Percentiles rank a stretch among this genome's conserved stretches.
Evolutionary conservation across 345 rosid genomes (phyloP).

Genomic region (Salix viminalis): DNA sequence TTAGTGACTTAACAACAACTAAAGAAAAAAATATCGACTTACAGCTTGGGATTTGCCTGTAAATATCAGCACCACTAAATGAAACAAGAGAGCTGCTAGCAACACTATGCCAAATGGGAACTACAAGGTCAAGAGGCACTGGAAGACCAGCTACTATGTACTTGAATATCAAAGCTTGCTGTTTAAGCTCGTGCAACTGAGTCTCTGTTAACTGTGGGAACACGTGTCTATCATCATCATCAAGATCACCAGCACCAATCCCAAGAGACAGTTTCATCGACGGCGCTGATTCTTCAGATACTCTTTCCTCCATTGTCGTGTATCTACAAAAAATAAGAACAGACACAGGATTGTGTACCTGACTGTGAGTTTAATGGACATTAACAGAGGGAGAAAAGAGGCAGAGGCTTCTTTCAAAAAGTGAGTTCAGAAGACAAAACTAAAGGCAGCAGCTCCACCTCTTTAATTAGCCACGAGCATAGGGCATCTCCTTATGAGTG

Average conservation of each 20-base stretch:
- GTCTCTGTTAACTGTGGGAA: constrained; percentile 33
- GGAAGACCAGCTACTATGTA: constrained; percentile 47
- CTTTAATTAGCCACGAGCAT: not conserved
- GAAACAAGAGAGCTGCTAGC: constrained; percentile 24
- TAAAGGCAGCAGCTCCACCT: not conserved
- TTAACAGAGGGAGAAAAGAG: too few species aligned
- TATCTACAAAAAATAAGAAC: not conserved
- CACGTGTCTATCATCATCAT: constrained; percentile 6
- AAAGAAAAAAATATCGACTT: not conserved
- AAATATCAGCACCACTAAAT: constrained; percentile 2
- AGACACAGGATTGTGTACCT: not conserved
- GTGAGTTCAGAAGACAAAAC: not conserved
- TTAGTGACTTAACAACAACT: not conserved
- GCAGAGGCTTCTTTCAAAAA: not conserved
- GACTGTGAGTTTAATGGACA: not conserved
- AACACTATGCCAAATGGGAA: constrained; percentile 43
- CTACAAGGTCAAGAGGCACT: constrained; percentile 45
- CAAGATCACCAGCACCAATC: constrained; percentile 9
- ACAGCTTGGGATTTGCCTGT: constrained; percentile 23
- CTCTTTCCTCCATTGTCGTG: constrained; percentile 12
- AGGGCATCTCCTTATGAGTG: not conserved
- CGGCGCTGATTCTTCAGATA: constrained; percentile 9
- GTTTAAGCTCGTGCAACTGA: constrained; percentile 50
- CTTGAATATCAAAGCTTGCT: constrained; percentile 43
- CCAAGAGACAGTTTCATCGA: constrained; percentile 27